phyloP scores from a whole-genome alignment of 2,329 filamentous ascomycete species.

The Rhynchosporium agropyri region DNA sequence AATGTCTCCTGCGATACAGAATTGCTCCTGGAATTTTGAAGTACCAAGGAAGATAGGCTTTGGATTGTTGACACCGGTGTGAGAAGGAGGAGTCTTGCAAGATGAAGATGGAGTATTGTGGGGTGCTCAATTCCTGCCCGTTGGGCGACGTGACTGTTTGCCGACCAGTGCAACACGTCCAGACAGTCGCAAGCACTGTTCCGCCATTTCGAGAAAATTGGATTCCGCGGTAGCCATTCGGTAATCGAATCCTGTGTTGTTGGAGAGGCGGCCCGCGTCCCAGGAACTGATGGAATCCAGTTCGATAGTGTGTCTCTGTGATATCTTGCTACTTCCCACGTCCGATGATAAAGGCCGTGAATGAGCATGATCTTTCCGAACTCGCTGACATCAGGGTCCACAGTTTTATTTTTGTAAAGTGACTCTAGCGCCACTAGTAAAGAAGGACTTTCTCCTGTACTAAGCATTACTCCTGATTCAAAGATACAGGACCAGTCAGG shows the following conservation, averaged over 20 bases:
- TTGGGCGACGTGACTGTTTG: conserved; percentile 54
- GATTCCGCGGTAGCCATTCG: conserved; percentile 32
- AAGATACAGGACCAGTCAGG: neutral
- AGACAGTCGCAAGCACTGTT: conserved; percentile 52
- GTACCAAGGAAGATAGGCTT: conserved; percentile 17
- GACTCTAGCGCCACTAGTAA: conserved; percentile 1
- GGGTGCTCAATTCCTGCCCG: conserved; percentile 55
- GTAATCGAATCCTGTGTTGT: neutral
- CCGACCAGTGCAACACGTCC: conserved; percentile 61
- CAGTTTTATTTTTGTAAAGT: neutral
- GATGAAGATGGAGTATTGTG: conserved; percentile 58
- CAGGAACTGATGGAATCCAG: conserved; percentile 29
- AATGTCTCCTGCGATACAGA: neutral
- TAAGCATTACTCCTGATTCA: too few relatives aligned
- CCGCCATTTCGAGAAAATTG: conserved; percentile 44
- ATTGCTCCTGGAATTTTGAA: conserved; percentile 25
- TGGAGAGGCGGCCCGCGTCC: neutral
- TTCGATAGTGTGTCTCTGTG: conserved; percentile 24
- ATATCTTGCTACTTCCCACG: conserved; percentile 14
- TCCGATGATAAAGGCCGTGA: conserved; percentile 14
- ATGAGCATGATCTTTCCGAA: conserved; percentile 10
- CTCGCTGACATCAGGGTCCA: conserved; percentile 8
- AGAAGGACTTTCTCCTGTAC: neutral
- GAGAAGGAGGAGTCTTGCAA: conserved; percentile 55
- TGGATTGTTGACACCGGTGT: conserved; percentile 20